Percentiles rank a stretch among this genome's conserved stretches.
Evolutionary conservation across 495 filamentous ascomycete species (phyloP).

Genomic region (Bryoglossum gracile): DNA sequence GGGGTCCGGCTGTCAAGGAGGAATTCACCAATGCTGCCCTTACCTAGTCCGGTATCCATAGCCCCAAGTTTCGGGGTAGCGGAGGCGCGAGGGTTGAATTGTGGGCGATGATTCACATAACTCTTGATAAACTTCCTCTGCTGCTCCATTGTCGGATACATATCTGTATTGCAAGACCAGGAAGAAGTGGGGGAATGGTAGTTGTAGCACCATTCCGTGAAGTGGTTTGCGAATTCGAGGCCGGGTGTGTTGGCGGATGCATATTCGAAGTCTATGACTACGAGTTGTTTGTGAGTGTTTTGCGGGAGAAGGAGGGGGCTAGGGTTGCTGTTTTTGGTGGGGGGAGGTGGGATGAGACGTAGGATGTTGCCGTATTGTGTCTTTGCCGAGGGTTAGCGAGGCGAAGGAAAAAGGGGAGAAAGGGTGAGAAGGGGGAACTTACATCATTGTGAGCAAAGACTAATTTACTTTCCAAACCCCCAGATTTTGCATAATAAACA

Average conservation of each 20-base stretch:
- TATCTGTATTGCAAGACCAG: slow-evolving; percentile 55
- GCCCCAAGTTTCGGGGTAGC: slow-evolving; percentile 49
- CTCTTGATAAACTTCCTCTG: slow-evolving; percentile 77
- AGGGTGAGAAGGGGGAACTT: slow-evolving; percentile 28
- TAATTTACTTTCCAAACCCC: slow-evolving; percentile 62
- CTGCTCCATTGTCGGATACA: slow-evolving; percentile 73
- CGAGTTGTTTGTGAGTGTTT: slow-evolving; percentile 70
- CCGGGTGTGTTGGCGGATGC: slow-evolving; percentile 83
- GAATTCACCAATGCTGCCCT: slow-evolving; percentile 47
- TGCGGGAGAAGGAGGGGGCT: slow-evolving; percentile 78
- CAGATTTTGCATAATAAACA: slow-evolving; percentile 57
- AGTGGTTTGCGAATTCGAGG: slow-evolving; percentile 96
- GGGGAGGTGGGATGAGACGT: slow-evolving; percentile 60
- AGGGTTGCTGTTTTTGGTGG: slow-evolving; percentile 41
- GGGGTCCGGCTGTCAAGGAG: slow-evolving; percentile 64
- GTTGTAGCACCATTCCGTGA: slow-evolving; percentile 97
- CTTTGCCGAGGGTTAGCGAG: too few relatives aligned
- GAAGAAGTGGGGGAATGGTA: slow-evolving; percentile 67
- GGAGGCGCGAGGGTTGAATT: slow-evolving; percentile 40
- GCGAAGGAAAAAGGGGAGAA: not conserved
- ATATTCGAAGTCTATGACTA: slow-evolving; percentile 99
- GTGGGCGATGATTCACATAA: slow-evolving; percentile 75
- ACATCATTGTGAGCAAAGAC: slow-evolving; percentile 98
- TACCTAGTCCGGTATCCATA: slow-evolving; percentile 10
- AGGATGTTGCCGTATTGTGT: slow-evolving; percentile 99